phyloP scores from a whole-genome alignment of 352 stramenopile genomes.

The Pythium phragmiticola region DNA sequence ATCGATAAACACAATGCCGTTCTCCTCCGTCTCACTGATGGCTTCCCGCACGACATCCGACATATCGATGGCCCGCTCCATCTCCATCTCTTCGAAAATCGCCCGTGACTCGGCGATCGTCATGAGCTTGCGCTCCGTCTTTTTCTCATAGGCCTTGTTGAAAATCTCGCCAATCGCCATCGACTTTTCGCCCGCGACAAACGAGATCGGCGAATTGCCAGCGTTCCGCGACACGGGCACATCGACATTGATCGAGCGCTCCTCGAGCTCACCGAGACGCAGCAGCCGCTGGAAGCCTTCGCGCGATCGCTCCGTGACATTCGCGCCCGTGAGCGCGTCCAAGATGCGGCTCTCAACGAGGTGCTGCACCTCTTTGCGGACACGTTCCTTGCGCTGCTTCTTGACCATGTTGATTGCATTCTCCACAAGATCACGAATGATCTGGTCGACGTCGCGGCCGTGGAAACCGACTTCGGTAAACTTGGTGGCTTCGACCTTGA shows the following conservation, averaged over 20 bases:
- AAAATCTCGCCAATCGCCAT: conserved; percentile 70
- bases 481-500: conserved; percentile 99
- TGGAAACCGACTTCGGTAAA: conserved; percentile 99
- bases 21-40: conserved; percentile 95
- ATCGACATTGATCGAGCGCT: conserved; percentile 78
- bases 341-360: conserved; percentile 96
- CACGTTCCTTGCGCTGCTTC: conserved; percentile 92
- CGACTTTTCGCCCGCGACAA: conserved; percentile 72
- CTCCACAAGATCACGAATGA: conserved; percentile 99
- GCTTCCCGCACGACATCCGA: conserved; percentile 84
- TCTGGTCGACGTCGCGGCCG: conserved; percentile 98
- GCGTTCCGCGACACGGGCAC: conserved; percentile 58
- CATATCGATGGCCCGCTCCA: conserved; percentile 94
- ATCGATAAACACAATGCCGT: conserved; percentile 99
- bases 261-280: conserved; percentile 72
- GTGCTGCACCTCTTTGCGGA: conserved; percentile 91
- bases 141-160: conserved; percentile 77
- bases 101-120: conserved; percentile 92
- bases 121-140: conserved; percentile 92
- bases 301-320: conserved; percentile 75
- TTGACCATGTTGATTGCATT: conserved; percentile 96
- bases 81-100: conserved; percentile 95
- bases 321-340: conserved; percentile 91
- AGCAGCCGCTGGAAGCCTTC: conserved; percentile 94
- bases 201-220: conserved; percentile 56